These are phyloP conservation scores for Aspergillus persii DNA, from an alignment of 2,329 filamentous ascomycete genomes.

Conservation along the genomic window DNA sequence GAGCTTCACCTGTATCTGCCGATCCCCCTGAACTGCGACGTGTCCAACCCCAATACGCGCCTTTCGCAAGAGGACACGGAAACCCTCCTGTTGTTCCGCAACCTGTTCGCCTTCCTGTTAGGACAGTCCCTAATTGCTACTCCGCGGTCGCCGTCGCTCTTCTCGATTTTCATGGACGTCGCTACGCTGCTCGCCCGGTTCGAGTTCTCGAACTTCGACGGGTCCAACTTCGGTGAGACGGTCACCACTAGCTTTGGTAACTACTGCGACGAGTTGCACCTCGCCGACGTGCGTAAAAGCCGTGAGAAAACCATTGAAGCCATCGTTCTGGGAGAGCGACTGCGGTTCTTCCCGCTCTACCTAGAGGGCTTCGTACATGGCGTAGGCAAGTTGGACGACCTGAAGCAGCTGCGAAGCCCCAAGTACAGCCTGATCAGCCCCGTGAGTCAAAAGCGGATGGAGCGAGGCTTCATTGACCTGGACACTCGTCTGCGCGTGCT, in stretches of 20 bases:
- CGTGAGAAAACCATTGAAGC: constrained; percentile 87
- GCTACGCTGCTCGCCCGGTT: constrained; percentile 57
- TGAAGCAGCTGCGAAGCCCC: constrained; percentile 66
- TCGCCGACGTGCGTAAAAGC: constrained; percentile 78
- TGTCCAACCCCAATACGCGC: constrained; percentile 33
- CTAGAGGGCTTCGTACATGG: constrained; percentile 90
- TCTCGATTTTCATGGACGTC: constrained; percentile 62
- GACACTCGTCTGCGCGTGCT: constrained; percentile 68
- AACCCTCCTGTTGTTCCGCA: constrained; percentile 58
- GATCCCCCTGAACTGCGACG: constrained; percentile 54
- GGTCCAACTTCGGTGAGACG: constrained; percentile 62
- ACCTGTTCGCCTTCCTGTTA: constrained; percentile 63
- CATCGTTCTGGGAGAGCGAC: constrained; percentile 81
- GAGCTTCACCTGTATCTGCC: constrained; percentile 59
- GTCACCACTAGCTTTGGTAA: constrained; percentile 50
- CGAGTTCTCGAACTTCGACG: constrained; percentile 61
- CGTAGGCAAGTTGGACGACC: constrained; percentile 75
- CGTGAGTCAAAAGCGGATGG: constrained; percentile 73
- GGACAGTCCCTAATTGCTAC: constrained; percentile 62
- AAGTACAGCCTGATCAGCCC: constrained; percentile 69
- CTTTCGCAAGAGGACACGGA: constrained; percentile 52
- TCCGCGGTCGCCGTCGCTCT: constrained; percentile 53
- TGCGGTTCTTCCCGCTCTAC: constrained; percentile 79
- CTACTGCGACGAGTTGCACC: constrained; percentile 72
- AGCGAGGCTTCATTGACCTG: constrained; percentile 77